These are phyloP conservation scores for Gentiana dahurica DNA, from an alignment of 257 asterid genomes.

Conservation along the genomic window DNA sequence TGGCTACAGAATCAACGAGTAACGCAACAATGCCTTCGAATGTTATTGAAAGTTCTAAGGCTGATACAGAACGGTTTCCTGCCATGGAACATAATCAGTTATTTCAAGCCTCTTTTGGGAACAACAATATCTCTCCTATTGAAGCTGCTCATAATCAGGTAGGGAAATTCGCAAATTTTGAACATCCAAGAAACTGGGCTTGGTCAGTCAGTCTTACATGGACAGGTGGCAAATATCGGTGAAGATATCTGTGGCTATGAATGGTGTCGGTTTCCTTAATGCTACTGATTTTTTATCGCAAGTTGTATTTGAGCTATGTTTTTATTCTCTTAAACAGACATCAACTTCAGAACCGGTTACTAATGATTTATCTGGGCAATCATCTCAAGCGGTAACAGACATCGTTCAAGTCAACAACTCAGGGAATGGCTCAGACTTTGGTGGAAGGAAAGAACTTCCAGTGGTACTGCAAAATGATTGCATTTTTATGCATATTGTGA, in stretches of 20 bases:
- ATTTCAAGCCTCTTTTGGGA: conserved; percentile 7
- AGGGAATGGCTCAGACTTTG: conserved; percentile 22
- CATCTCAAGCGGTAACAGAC: conserved; percentile 22
- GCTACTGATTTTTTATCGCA: not conserved
- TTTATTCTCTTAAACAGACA: conserved; percentile 20
- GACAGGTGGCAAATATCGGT: too few relatives aligned
- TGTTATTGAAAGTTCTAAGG: conserved; percentile 12
- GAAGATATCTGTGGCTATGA: too few relatives aligned
- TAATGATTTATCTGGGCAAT: conserved; percentile 21
- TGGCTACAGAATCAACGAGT: conserved; percentile 13
- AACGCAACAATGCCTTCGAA: conserved; percentile 14
- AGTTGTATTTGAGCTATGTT: conserved; percentile 6
- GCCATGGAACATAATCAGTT: conserved; percentile 12
- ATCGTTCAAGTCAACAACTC: conserved; percentile 16
- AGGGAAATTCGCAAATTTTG: not conserved
- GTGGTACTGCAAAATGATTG: conserved; percentile 26
- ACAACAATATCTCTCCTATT: conserved; percentile 12
- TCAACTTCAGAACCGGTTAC: conserved; percentile 18
- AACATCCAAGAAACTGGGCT: too few relatives aligned
- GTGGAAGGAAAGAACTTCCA: conserved; percentile 63
- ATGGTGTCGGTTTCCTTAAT: not conserved
- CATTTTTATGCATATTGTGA: not conserved
- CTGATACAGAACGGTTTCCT: conserved; percentile 13
- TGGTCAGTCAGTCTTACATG: too few relatives aligned
- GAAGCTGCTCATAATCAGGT: conserved; percentile 30